Base-by-base conservation (phyloP, 768 basidiomycete genomes). In the Psilocybe subaeruginosa region DNA sequence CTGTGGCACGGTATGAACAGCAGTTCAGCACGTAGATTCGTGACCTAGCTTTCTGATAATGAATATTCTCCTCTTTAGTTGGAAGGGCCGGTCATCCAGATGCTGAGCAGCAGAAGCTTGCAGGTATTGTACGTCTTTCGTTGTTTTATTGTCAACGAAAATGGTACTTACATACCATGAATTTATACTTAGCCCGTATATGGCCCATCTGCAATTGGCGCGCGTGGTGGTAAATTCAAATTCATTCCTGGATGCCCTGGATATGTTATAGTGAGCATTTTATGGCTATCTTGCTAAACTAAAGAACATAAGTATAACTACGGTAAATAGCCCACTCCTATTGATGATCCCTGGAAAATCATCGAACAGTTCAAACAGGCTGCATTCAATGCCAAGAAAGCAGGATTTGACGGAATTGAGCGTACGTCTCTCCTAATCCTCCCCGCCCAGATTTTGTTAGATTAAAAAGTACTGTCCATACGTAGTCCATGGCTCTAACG, bases 401-500 rank as follows among this genome's bases (percentile, higher is more conserved):
- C 82, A 16, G 85, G 84, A 5, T 85, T 84, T 65, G 85, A 86
- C 63, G 84, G 84, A 3, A 78, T 85, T 31, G 83, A 85, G 71
- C 59, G 80, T 80, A 68, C 3, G 56, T 51, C n/a, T 27, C 9
- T 23, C 23, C 39, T 6, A 8, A 9, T 39, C 17, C 6, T 30
- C 43, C 0, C 29, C 4, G 30, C 23, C 23, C 2, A 23, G 23
- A 23, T 23, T 14, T 56, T 12, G 9, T 47, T 17, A 16, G 17
- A 2, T 51, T 50, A 17, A 3, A 14, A n/a, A 8, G 7, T 3
- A 49, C 19, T 7, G 1, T 23, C 23, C 23, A 23, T 23, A 23
- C 2, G 23, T 50, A 82, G 70, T 86, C 66, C 78, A 78, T 52
- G 76, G 76, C 7, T 78, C 80, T 12, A 75, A 74, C 53, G 82